Base-by-base conservation (phyloP, 306 rosid species). In the Vicia villosa region DNA sequence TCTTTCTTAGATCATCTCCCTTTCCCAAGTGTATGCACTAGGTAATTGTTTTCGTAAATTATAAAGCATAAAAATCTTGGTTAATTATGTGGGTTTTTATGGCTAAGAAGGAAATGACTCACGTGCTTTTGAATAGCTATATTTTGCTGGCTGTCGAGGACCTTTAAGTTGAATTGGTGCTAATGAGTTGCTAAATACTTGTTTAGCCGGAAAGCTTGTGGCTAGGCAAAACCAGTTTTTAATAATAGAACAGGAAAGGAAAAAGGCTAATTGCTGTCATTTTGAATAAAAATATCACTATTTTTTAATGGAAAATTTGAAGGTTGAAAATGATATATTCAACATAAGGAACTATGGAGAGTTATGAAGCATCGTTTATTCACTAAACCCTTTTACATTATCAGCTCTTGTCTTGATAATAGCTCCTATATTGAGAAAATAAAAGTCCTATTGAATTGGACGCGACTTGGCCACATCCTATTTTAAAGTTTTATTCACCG, bases 111-210 rank as follows among this genome's bases (percentile, higher is more conserved):
- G 21, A 41, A 62, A 41, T 14, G 59, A 41, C 41, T 19, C 57
- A 17, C 12, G 61, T 62, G n/a, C 28, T 42, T 60, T 38, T 42
- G n/a, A 34, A 30, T 19, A 63, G 50, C 12, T 22, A 36, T 54
- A 12, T 34, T 21, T 2, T 7, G 38, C 21, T 66, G 66, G 62
- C 51, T 21, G 34, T 50, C 24, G n/a, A 41, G 38, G 38, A 54
- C 38, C 54, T 54, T 63, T 43, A 21, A 42, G 28, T 60, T 42
- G 50, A 58, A 68, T 66, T 46, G 60, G 20, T 60, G 16, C 69
- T 28, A 60, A 34, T 36, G 28, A 36, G 38, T 30, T 69, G 21
- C 22, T 36, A 16, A 26, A 38, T 49, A 37, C 22, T 12, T 66
- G 21, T 30, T 32, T 57, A 60, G 21, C 11, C 10, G 50, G 50